Percentiles rank a stretch among this genome's conserved stretches.
Evolutionary conservation across 1,284 basidiomycete genomes (phyloP).

Genomic region (Apiotrichum laibachii): DNA sequence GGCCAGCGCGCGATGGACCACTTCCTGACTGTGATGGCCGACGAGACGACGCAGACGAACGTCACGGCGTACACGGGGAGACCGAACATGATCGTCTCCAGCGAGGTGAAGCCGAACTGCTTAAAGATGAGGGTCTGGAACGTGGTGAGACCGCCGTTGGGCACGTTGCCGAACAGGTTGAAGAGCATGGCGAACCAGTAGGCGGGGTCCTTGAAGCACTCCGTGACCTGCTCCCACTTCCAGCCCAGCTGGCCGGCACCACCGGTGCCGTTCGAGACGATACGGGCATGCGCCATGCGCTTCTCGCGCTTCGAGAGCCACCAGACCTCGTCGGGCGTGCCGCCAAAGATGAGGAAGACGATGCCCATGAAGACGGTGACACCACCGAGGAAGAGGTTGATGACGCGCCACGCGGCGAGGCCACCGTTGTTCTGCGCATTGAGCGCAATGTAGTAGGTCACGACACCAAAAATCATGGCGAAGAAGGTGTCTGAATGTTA

Average conservation of each 20-base stretch:
- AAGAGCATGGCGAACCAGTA: slow-evolving; percentile 21
- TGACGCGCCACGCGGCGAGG: slow-evolving; percentile 31
- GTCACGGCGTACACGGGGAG: slow-evolving; percentile 15
- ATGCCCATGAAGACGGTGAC: slow-evolving; percentile 23
- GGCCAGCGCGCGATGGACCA: slow-evolving; percentile 20
- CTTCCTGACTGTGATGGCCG: slow-evolving; percentile 12
- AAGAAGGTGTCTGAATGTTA: slow-evolving; percentile 8
- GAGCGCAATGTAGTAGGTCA: slow-evolving; percentile 31
- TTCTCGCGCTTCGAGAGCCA: slow-evolving; percentile 32
- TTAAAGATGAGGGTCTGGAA: slow-evolving; percentile 24
- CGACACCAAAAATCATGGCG: slow-evolving; percentile 15
- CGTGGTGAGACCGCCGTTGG: slow-evolving; percentile 28
- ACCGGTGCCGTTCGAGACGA: slow-evolving; percentile 27
- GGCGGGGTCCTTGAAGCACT: slow-evolving; percentile 33
- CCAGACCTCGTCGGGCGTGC: slow-evolving; percentile 31
- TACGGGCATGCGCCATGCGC: slow-evolving; percentile 31
- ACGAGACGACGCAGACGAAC: slow-evolving; percentile 15
- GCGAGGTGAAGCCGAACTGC: slow-evolving; percentile 31
- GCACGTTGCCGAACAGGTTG: slow-evolving; percentile 29
- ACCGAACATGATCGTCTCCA: slow-evolving; percentile 21
- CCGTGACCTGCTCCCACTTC: slow-evolving; percentile 33
- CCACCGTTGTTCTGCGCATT: slow-evolving; percentile 22
- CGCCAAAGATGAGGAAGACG: slow-evolving; percentile 22
- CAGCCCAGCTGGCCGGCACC: slow-evolving; percentile 25
- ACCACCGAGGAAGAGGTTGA: slow-evolving; percentile 38